Percentiles rank a stretch among this genome's conserved stretches.
These are phyloP conservation scores for Xerocomellus intermedius DNA, from an alignment of 768 basidiomycete species.

Conservation along the genomic window DNA sequence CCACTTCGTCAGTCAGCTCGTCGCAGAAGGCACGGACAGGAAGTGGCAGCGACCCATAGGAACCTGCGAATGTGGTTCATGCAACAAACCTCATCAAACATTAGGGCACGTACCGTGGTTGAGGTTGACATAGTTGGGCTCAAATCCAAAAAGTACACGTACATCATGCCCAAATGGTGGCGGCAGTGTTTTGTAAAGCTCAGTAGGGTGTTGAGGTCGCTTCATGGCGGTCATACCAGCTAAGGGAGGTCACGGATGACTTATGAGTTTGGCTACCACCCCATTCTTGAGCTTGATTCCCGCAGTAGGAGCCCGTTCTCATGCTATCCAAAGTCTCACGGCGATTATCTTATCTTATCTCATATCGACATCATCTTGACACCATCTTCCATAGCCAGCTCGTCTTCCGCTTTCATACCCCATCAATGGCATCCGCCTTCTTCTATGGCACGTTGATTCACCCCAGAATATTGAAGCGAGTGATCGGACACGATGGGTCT, in stretches of 20 bases:
- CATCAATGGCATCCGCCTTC: slow-evolving; percentile 52
- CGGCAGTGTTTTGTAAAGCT: slow-evolving; percentile 27
- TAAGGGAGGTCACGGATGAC: not conserved
- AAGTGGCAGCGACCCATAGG: slow-evolving; percentile 55
- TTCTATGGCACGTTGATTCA: slow-evolving; percentile 93
- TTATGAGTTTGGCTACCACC: too few species aligned
- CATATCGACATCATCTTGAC: too few species aligned
- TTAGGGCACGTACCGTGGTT: slow-evolving; percentile 52
- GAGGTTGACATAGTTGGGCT: slow-evolving; percentile 59
- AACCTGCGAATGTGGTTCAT: slow-evolving; percentile 38
- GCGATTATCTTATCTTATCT: not conserved
- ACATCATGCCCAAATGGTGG: slow-evolving; percentile 57
- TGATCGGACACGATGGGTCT: slow-evolving; percentile 66
- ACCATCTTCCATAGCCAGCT: not conserved
- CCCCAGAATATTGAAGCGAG: slow-evolving; percentile 74
- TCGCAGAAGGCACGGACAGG: slow-evolving; percentile 49
- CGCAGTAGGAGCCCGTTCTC: too few species aligned
- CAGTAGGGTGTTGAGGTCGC: not conserved
- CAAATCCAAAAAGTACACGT: slow-evolving; percentile 54
- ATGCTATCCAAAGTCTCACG: too few species aligned
- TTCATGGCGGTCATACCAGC: slow-evolving; percentile 7
- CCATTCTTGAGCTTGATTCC: too few species aligned
- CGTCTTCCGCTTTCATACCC: not conserved
- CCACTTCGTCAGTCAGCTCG: slow-evolving; percentile 41
- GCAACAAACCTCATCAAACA: not conserved